Conservation (phyloP, 805 yeast species). For the Kurtzmaniella cleridarum region DNA sequence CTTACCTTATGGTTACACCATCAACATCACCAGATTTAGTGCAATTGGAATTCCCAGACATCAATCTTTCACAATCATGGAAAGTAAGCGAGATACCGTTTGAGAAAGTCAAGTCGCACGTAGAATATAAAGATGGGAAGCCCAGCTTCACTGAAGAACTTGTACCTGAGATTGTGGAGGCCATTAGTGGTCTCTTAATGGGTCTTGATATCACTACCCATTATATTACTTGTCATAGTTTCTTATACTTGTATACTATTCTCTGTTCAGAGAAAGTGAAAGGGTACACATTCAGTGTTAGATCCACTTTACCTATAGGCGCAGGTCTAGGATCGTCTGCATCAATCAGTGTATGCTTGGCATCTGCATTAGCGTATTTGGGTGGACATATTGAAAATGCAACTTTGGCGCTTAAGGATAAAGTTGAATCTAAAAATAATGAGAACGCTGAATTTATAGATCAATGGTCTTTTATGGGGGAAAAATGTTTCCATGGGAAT, state of each 20-base stretch:
- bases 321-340: constrained; percentile 97
- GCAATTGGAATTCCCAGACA: constrained; percentile 77
- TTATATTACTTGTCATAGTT: constrained; percentile 74
- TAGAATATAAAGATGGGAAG: constrained; percentile 13
- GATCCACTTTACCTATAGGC: constrained; percentile 88
- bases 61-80: constrained; percentile 65
- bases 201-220: constrained; percentile 53
- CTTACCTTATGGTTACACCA: constrained; percentile 65
- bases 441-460: constrained; percentile 61
- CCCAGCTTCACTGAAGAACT: constrained; percentile 47
- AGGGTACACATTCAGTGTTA: constrained; percentile 57
- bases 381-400: constrained; percentile 51
- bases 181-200: constrained; percentile 39
- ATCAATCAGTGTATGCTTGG: constrained; percentile 75
- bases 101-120: constrained; percentile 27
- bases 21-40: constrained; percentile 39
- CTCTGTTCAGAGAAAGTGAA: constrained; percentile 43
- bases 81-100: constrained; percentile 55
- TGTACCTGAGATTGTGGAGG: constrained; percentile 51
- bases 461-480: constrained; percentile 88
- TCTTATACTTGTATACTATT: constrained; percentile 68
- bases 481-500: constrained; percentile 91
- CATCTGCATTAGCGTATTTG: constrained; percentile 63
- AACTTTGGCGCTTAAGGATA: constrained; percentile 24
- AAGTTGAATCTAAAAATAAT: constrained; percentile 21